Evolutionary conservation across 1,284 basidiomycete genomes (phyloP), one percentile per base, ranked within the genome.

Genomic region (Trametes sp.): DNA sequence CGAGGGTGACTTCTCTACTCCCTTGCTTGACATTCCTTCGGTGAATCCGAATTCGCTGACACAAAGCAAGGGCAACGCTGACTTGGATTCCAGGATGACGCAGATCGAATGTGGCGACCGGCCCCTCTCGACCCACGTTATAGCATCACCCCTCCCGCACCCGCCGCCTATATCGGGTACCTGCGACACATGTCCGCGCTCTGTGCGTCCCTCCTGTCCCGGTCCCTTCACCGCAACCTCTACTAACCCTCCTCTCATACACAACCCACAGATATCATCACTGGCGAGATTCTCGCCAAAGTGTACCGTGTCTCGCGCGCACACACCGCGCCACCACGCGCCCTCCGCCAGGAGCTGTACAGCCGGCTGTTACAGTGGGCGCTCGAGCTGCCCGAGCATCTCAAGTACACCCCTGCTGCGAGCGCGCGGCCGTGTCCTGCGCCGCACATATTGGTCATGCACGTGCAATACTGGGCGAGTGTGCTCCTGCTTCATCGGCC

Each of bases 401-500:
- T 95, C 35, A 81, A 81, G 50, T 88, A 83, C 48, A 49, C n/a
- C 81, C 81, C 58, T 85, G 82, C 69, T 83, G 87, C 67, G 74
- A 83, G 80, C 50, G 76, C 80, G 10, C 84, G 80, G 61, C 77
- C 75, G 23, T 74, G 81, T 13, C 88, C 88, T 10, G 82, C 88
- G 4, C 87, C 89, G 2, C 86, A 89, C 64, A 80, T 94, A 31
- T 74, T 95, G 16, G 82, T 86, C 44, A 78, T 95, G 49, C 92
- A 95, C 70, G 81, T 93, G 48, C 83, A 91, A 66, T 94, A 95
- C 73, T 94, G 92, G 87, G 86, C 84, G 23, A 82, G 88, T 14
- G 85, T 95, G 13, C 80, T 95, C n/a, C 79, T 95, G 28, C 80
- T 95, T 33, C 87, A 95, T 74, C 83, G 94, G 46, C 91, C 90